Percentiles rank a stretch among this genome's conserved stretches.
Conservation (phyloP, 75 land plant species). For the Ceratopteris richardii region DNA sequence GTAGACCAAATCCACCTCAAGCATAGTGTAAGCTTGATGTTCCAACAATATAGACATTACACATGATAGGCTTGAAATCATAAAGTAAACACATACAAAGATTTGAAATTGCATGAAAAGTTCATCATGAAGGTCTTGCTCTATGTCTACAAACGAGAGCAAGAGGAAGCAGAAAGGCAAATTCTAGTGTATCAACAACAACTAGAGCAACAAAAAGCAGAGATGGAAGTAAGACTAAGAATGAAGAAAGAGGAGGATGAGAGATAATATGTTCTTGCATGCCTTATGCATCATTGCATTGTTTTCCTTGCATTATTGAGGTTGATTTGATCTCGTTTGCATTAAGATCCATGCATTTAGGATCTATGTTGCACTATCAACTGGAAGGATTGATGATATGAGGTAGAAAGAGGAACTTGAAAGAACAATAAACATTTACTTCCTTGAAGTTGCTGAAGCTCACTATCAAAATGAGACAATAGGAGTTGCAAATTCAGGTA, state of each 20-base stretch:
- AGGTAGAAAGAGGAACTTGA: conserved; percentile 2
- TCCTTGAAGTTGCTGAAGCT: conserved; percentile 7
- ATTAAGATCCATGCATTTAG: not conserved
- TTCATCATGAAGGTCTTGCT: no score
- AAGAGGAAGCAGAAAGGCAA: conserved; percentile 4
- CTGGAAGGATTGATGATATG: conserved; percentile 3
- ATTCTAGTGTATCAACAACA: not conserved
- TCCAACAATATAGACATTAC: no score
- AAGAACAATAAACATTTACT: conserved; percentile 4
- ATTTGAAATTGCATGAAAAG: no score
- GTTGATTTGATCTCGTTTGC: no score
- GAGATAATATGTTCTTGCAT: not conserved
- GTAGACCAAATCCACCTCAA: no score
- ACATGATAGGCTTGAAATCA: no score
- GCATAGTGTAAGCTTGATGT: no score
- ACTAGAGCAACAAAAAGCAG: conserved; percentile 2
- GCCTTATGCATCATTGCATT: not conserved
- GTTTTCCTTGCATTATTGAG: no score
- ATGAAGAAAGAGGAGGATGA: conserved; percentile 4
- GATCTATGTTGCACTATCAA: conserved; percentile 7
- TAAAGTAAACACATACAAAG: no score
- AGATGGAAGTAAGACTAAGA: conserved; percentile 3
- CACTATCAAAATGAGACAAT: conserved; percentile 5
- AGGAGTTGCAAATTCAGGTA: conserved; percentile 7
- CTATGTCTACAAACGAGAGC: not conserved